Conservation (phyloP, 345 rosid species). For the Linum tenue region DNA sequence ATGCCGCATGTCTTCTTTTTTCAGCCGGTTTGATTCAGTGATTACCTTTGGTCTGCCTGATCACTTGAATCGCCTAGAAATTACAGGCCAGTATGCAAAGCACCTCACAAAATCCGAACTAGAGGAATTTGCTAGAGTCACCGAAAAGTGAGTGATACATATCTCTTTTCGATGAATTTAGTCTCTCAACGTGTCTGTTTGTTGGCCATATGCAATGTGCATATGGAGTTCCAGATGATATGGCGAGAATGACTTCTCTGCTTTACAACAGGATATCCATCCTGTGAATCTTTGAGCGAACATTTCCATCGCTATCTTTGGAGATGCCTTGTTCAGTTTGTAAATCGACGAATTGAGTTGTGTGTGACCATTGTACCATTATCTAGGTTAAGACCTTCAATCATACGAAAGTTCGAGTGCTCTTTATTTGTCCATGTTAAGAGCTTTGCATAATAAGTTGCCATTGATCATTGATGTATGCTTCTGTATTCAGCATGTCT, state of each 20-base stretch:
- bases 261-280: no score
- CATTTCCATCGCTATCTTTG: no score
- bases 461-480: background rate
- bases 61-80: slow-evolving; percentile 52
- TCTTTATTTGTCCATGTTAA: no score
- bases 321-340: background rate
- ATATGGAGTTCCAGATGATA: background rate
- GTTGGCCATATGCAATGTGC: background rate
- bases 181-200: background rate
- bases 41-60: slow-evolving; percentile 73
- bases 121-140: slow-evolving; percentile 52
- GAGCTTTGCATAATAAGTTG: background rate
- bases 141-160: slow-evolving; percentile 40
- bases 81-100: slow-evolving; percentile 76
- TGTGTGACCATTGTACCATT: no score
- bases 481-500: slow-evolving; percentile 51
- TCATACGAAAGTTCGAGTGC: no score
- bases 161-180: background rate
- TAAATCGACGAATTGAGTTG: background rate
- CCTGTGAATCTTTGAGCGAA: no score
- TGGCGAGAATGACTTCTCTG: no score
- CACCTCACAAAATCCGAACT: slow-evolving; percentile 60
- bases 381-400: no score
- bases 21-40: slow-evolving; percentile 89
- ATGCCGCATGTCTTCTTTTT: background rate